Evolutionary conservation across 768 basidiomycete genomes (phyloP).

Genomic region (Lactarius hatsudake): DNA sequence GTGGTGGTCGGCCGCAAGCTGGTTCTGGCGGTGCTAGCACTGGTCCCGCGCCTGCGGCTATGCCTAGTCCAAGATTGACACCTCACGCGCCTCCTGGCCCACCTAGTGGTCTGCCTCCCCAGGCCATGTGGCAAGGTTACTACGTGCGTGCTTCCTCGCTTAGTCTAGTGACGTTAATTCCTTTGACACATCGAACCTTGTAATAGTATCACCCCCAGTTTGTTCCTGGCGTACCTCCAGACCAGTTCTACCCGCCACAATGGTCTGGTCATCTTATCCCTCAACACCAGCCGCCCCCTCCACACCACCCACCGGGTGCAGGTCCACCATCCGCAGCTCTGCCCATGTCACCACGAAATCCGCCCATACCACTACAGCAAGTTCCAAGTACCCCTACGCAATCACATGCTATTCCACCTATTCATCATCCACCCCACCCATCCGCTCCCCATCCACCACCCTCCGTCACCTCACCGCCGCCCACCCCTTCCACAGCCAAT

Average conservation of each 20-base stretch:
- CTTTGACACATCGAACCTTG: constrained; percentile 28
- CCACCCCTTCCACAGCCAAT: constrained; percentile 58
- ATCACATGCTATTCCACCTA: constrained; percentile 52
- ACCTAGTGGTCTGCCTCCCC: constrained; percentile 49
- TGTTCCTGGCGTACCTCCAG: constrained; percentile 41
- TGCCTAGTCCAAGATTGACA: constrained; percentile 67
- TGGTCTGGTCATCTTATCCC: constrained; percentile 34
- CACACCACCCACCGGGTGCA: constrained; percentile 48
- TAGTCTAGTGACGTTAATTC: constrained; percentile 16
- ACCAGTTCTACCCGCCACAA: constrained; percentile 41
- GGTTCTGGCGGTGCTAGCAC: constrained; percentile 40
- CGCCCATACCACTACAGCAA: constrained; percentile 46
- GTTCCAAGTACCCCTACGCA: constrained; percentile 67
- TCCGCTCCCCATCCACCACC: constrained; percentile 47
- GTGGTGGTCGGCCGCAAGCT: constrained; percentile 41
- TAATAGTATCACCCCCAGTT: constrained; percentile 38
- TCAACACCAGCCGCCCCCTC: constrained; percentile 39
- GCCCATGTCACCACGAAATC: constrained; percentile 70
- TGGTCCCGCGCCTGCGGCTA: constrained; percentile 44
- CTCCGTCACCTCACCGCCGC: constrained; percentile 61
- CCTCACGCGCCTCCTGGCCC: constrained; percentile 56
- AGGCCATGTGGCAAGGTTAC: constrained; percentile 45
- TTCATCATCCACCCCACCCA: constrained; percentile 45
- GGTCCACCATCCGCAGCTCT: constrained; percentile 49
- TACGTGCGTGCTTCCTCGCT: constrained; percentile 47